Conservation (phyloP, 768 basidiomycete species). For the Pisolithus microcarpus region DNA sequence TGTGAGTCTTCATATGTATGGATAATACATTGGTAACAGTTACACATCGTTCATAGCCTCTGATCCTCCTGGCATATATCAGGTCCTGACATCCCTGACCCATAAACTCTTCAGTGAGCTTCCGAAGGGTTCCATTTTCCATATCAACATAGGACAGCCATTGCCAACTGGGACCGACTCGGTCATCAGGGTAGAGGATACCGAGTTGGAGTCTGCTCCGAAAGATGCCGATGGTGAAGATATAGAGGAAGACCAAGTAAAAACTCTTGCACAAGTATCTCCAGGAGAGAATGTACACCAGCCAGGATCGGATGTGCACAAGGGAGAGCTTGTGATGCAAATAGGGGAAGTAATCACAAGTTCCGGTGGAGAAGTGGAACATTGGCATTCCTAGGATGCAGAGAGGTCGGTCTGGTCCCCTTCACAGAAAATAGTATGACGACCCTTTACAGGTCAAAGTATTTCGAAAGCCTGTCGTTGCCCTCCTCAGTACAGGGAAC, state of each 20-base stretch:
- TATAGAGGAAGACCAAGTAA: slow-evolving; percentile 66
- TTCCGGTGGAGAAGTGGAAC: slow-evolving; percentile 82
- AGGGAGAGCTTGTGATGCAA: slow-evolving; percentile 60
- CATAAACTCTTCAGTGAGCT: slow-evolving; percentile 25
- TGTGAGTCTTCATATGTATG: slow-evolving; percentile 34
- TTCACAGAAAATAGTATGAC: not conserved
- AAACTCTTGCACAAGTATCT: slow-evolving; percentile 55
- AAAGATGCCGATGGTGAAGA: slow-evolving; percentile 32
- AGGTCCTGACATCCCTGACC: slow-evolving; percentile 53
- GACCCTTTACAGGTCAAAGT: slow-evolving; percentile 50
- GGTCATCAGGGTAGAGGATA: slow-evolving; percentile 93
- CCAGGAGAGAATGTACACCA: slow-evolving; percentile 64
- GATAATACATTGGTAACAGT: too few relatives aligned
- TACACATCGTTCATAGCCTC: slow-evolving; percentile 37
- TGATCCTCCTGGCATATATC: slow-evolving; percentile 58
- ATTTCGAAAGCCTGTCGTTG: slow-evolving; percentile 65
- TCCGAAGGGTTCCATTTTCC: slow-evolving; percentile 41
- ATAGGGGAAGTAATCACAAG: slow-evolving; percentile 54
- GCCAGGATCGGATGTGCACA: slow-evolving; percentile 65
- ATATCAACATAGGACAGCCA: slow-evolving; percentile 83
- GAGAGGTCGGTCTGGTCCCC: slow-evolving; percentile 40
- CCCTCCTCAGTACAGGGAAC: slow-evolving; percentile 80
- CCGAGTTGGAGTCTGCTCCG: slow-evolving; percentile 55
- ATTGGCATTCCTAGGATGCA: slow-evolving; percentile 68
- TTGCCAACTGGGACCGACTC: slow-evolving; percentile 69